Evolutionary conservation across 2,329 filamentous ascomycete genomes (phyloP).

Genomic region (Aureobasidium sp.): DNA sequence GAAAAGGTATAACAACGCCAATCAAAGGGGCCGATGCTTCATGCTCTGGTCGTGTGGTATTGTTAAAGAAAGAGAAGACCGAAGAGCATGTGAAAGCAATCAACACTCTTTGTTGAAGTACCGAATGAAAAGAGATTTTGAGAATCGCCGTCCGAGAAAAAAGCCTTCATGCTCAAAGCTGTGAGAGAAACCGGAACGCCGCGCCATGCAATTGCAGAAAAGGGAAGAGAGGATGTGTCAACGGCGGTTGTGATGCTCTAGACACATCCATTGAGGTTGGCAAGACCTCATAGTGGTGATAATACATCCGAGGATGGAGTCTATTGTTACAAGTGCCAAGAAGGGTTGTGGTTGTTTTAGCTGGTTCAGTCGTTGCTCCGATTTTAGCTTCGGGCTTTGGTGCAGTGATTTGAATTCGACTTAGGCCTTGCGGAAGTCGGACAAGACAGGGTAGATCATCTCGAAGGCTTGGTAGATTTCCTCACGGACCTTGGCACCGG

Average conservation of each 20-base stretch:
- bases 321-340: slow-evolving; percentile 18
- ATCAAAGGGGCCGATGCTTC: not conserved
- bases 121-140: slow-evolving; percentile 4
- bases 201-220: slow-evolving; percentile 19
- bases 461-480: slow-evolving; percentile 97
- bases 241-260: not conserved
- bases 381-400: not conserved
- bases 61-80: not conserved
- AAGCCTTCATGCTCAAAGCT: slow-evolving; percentile 16
- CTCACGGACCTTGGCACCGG: slow-evolving; percentile 94
- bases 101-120: not conserved
- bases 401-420: not conserved
- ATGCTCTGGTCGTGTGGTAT: not conserved
- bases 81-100: not conserved
- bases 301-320: slow-evolving; percentile 12
- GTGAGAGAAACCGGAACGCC: slow-evolving; percentile 16
- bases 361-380: not conserved
- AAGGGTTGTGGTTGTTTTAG: not conserved
- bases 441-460: slow-evolving; percentile 93
- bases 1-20: not conserved
- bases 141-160: slow-evolving; percentile 6
- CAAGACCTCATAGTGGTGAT: slow-evolving; percentile 14
- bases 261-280: slow-evolving; percentile 13
- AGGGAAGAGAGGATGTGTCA: not conserved
- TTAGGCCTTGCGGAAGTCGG: slow-evolving; percentile 38